Conservation (phyloP, 352 stramenopile species). For the Pythium pyrilobum region DNA sequence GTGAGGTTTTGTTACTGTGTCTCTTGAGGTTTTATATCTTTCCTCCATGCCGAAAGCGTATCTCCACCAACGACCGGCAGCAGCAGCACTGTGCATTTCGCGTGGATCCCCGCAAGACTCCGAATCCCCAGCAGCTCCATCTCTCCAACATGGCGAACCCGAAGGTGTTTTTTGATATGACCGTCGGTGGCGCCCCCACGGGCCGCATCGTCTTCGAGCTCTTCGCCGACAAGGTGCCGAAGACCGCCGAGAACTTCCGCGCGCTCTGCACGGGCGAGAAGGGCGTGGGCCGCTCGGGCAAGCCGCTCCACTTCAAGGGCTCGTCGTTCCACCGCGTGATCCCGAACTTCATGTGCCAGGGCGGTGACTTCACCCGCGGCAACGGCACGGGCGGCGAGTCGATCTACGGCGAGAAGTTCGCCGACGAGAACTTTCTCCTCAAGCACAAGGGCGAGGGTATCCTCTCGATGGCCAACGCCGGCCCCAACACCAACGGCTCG, state of each 20-base stretch:
- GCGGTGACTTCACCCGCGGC: constrained; percentile 82
- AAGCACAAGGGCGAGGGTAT: constrained; percentile 91
- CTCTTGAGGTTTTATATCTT: constrained; percentile 18
- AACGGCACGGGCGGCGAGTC: constrained; percentile 93
- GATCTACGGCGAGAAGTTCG: constrained; percentile 95
- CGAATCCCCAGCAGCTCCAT: neutral
- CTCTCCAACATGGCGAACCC: constrained; percentile 82
- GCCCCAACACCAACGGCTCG: constrained; percentile 96
- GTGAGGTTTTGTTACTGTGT: neutral
- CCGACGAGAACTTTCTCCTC: constrained; percentile 96
- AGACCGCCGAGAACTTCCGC: constrained; percentile 75
- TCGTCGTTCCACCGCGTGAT: constrained; percentile 90
- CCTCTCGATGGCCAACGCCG: constrained; percentile 96
- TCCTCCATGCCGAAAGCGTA: neutral
- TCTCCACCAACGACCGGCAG: neutral
- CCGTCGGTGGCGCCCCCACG: constrained; percentile 85
- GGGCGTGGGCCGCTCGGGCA: constrained; percentile 69
- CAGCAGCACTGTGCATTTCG: constrained; percentile 18
- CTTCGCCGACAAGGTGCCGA: constrained; percentile 81
- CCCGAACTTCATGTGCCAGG: constrained; percentile 82
- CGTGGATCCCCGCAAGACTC: constrained; percentile 11
- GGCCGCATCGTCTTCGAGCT: constrained; percentile 90
- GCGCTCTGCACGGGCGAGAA: constrained; percentile 67
- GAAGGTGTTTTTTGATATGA: constrained; percentile 98
- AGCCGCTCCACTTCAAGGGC: constrained; percentile 82